A percentile compares a stretch with the other conserved stretches of the same genome.
Evolutionary conservation across 768 basidiomycete genomes (phyloP).

Genomic region (Lactarius vividus): DNA sequence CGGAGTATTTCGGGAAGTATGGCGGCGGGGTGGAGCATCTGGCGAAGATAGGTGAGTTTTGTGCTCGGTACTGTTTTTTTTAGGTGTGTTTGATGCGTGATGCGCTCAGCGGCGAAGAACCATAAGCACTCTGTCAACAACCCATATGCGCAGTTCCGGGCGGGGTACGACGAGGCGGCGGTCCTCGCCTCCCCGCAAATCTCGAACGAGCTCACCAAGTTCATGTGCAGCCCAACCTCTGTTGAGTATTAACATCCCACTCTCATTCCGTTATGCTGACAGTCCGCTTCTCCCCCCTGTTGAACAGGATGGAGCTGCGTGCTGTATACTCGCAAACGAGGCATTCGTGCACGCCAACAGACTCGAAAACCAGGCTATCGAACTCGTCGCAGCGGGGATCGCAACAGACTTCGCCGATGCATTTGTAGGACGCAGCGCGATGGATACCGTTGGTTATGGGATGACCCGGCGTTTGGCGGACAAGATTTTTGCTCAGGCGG

Average conservation of each 20-base stretch:
- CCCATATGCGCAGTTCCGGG: slow-evolving; percentile 82
- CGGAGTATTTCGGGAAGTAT: slow-evolving; percentile 76
- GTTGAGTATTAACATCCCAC: neutral
- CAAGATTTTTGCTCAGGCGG: slow-evolving; percentile 67
- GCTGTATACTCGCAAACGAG: slow-evolving; percentile 76
- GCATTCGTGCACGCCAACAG: slow-evolving; percentile 68
- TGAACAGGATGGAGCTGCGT: slow-evolving; percentile 67
- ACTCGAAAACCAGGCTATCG: slow-evolving; percentile 85
- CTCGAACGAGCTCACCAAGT: slow-evolving; percentile 71
- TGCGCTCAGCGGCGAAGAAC: slow-evolving; percentile 67
- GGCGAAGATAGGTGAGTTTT: slow-evolving; percentile 66
- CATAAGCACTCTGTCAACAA: slow-evolving; percentile 80
- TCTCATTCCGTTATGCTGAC: neutral
- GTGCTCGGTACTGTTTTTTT: neutral
- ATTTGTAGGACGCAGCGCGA: slow-evolving; percentile 65
- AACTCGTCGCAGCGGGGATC: slow-evolving; percentile 66
- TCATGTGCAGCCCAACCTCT: slow-evolving; percentile 87
- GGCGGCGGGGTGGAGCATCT: slow-evolving; percentile 65
- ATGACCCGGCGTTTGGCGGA: slow-evolving; percentile 75
- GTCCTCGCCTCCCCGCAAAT: slow-evolving; percentile 65
- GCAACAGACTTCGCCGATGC: slow-evolving; percentile 63
- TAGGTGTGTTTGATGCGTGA: too few relatives aligned
- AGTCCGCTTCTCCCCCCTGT: too few relatives aligned
- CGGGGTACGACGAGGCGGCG: slow-evolving; percentile 73
- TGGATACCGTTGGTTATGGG: slow-evolving; percentile 75